Percentiles rank a stretch among this genome's conserved stretches.
These are phyloP conservation scores for Eucalyptus cladocalyx DNA, from an alignment of 345 rosid species.

Conservation along the genomic window DNA sequence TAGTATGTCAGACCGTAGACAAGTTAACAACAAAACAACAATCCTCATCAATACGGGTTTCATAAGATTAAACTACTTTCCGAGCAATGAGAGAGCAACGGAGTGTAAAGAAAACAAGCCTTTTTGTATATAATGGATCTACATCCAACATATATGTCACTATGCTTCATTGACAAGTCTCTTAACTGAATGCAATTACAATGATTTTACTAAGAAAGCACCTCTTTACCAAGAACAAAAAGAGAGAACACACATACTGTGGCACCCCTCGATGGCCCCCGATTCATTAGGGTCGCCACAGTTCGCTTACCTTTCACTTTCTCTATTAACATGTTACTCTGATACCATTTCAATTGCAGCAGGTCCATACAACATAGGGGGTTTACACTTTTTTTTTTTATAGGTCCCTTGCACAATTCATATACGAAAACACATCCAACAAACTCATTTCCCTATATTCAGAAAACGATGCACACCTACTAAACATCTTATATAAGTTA, in stretches of 20 bases:
- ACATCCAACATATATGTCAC: neutral
- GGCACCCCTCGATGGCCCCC: too few species aligned
- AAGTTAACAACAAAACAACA: neutral
- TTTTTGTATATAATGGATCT: neutral
- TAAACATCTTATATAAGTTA: too few species aligned
- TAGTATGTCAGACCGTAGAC: neutral
- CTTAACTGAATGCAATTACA: neutral
- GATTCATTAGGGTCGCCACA: too few species aligned
- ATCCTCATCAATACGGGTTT: neutral
- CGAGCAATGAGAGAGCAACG: neutral
- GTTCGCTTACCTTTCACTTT: too few species aligned
- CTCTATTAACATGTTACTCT: too few species aligned
- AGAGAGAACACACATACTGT: neutral
- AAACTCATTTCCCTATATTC: too few species aligned
- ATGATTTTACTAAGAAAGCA: neutral
- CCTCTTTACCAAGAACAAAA: neutral
- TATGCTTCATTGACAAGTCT: neutral
- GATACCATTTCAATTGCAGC: too few species aligned
- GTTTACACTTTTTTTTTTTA: too few species aligned
- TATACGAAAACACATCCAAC: too few species aligned
- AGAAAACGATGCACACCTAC: too few species aligned
- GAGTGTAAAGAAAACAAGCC: neutral
- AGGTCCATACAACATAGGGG: too few species aligned
- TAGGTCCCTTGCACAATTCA: too few species aligned
- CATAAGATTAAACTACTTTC: neutral